A percentile compares a stretch with the other conserved stretches of the same genome.
phyloP scores from a whole-genome alignment of 495 filamentous ascomycete species.

The Hypoxylon cercidicola region DNA sequence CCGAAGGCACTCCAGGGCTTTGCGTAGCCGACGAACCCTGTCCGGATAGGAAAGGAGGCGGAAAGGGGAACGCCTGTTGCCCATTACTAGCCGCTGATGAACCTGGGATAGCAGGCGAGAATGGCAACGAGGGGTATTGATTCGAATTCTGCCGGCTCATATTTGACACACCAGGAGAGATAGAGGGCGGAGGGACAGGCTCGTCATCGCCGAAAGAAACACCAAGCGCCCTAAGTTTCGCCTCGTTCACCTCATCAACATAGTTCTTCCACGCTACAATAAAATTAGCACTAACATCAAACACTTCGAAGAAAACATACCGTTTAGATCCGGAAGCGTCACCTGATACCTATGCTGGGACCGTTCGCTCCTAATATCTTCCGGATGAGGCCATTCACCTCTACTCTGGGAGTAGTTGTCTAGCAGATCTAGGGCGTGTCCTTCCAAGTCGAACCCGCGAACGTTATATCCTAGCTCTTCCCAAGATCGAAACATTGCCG shows the following conservation, averaged over 20 bases:
- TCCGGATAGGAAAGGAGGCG: constrained; percentile 63
- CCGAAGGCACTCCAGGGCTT: constrained; percentile 64
- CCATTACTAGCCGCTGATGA: constrained; percentile 70
- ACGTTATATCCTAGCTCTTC: constrained; percentile 79
- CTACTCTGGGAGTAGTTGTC: constrained; percentile 70
- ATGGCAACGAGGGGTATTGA: constrained; percentile 70
- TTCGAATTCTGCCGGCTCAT: constrained; percentile 70
- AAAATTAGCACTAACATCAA: constrained; percentile 32
- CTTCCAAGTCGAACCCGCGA: constrained; percentile 74
- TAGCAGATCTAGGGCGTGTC: constrained; percentile 42
- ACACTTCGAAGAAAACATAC: constrained; percentile 39
- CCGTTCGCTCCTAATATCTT: constrained; percentile 66
- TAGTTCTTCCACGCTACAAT: constrained; percentile 83
- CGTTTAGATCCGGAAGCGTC: constrained; percentile 76
- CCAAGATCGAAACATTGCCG: constrained; percentile 74
- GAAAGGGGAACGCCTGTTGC: constrained; percentile 68
- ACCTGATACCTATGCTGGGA: constrained; percentile 66
- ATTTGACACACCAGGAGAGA: constrained; percentile 58
- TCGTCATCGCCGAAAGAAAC: constrained; percentile 82
- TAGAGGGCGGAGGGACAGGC: constrained; percentile 61
- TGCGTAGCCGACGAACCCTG: constrained; percentile 63
- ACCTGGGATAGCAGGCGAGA: constrained; percentile 78
- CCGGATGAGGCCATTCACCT: constrained; percentile 74
- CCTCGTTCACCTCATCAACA: constrained; percentile 81
- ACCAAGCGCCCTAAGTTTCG: constrained; percentile 89